A percentile compares a stretch with the other conserved stretches of the same genome.
phyloP scores from a whole-genome alignment of 2,329 filamentous ascomycete genomes.

The Emergomyces pasteurianus region DNA sequence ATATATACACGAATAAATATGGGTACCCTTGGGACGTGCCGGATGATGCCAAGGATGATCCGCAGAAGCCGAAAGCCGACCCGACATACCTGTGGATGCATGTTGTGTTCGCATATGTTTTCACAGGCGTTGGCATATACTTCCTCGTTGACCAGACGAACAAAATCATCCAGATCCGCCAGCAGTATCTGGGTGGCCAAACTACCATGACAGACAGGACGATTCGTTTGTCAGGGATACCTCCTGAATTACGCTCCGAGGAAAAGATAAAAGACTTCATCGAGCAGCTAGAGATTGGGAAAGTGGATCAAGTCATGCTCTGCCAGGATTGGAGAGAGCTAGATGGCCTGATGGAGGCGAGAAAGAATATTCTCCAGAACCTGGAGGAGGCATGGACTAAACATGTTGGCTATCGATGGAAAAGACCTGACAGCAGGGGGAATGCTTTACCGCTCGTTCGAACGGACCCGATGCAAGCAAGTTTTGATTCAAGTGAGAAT shows the following conservation, averaged over 20 bases:
- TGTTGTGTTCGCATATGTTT: conserved; percentile 87
- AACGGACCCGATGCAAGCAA: conserved; percentile 9
- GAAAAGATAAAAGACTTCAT: conserved; percentile 74
- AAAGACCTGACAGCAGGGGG: conserved; percentile 31
- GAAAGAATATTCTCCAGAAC: conserved; percentile 53
- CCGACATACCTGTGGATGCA: conserved; percentile 76
- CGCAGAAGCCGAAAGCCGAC: conserved; percentile 23
- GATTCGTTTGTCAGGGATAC: conserved; percentile 82
- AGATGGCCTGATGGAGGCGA: conserved; percentile 58
- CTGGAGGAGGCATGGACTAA: conserved; percentile 77
- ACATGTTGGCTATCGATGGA: conserved; percentile 49
- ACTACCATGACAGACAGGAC: conserved; percentile 94
- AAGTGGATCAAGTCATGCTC: conserved; percentile 74
- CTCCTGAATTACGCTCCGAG: conserved; percentile 64
- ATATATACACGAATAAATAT: conserved; percentile 44
- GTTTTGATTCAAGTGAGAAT: conserved; percentile 21
- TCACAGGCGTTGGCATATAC: conserved; percentile 70
- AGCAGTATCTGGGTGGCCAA: conserved; percentile 85
- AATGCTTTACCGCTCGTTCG: conserved; percentile 32
- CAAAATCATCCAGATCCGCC: conserved; percentile 71
- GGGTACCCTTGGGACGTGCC: conserved; percentile 24
- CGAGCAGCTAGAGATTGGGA: conserved; percentile 77
- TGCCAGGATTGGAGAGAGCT: conserved; percentile 79
- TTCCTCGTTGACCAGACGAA: conserved; percentile 73
- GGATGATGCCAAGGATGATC: conserved; percentile 15